Evolutionary conservation across 148 eudicot genomes (phyloP), one percentile per base, ranked within the genome.

Genomic region (Drosera capensis): DNA sequence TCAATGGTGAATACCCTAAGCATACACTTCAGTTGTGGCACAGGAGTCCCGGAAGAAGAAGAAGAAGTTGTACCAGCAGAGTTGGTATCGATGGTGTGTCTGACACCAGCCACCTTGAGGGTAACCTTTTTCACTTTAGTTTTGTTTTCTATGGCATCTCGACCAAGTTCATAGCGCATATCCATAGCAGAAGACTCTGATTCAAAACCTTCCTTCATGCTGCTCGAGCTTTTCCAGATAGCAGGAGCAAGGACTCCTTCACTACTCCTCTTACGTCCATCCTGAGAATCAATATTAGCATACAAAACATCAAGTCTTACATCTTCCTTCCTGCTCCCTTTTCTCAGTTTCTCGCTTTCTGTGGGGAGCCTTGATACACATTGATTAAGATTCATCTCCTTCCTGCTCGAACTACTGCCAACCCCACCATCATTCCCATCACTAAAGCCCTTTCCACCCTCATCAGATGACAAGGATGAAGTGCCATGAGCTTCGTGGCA

Each of bases 41-140:
- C 64, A 36, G 48, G 43, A 46, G 74, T 54, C 63, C 78, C 83
- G 25, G 66, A 59, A 15, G 63, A 40, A 23, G 63, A 40, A 23
- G 46, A 66, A 23, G 59, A 63, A 56, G 35, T 46, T 67, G 49
- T 78, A 35, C 59, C 20, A 24, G 76, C 60, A 44, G 76, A 52
- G 54, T 70, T 82, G 34, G 94, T 65, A 43, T 74, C 90, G 50
- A 87, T 71, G 5, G 86, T 82, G 40, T 74, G 78, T 3, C 79
- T 79, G 38, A 71, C 72, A 58, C 92, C 94, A 45, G 92, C 86
- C 48, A 88, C 77, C 71, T 88, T 88, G 62, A 88, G 73, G 63
- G 75, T 83, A 21, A 88, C 80, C 58, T 70, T 90, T 53, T 78
- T 84, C 6, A 65, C 62, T 60, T 71, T 86, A 48, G 39, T 65